Percentiles rank a stretch among this genome's conserved stretches.
Evolutionary conservation across 257 asterid genomes (phyloP).

Genomic region (Nemophila menziesii): DNA sequence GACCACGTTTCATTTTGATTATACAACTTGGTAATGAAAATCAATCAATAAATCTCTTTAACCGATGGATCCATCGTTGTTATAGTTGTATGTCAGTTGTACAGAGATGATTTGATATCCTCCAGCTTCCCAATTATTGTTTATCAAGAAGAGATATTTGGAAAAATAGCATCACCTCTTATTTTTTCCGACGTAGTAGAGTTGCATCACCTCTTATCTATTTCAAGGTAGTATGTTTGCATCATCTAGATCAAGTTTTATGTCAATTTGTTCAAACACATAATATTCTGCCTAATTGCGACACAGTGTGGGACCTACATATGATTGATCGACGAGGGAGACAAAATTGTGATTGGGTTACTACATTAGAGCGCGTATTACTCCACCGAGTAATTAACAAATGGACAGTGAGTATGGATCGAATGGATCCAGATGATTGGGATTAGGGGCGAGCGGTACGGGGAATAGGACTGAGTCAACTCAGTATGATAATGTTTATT

Average conservation of each 20-base stretch:
- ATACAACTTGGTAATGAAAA: too few relatives aligned
- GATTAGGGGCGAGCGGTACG: slow-evolving; percentile 73
- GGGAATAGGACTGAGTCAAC: slow-evolving; percentile 76
- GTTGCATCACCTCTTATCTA: slow-evolving; percentile 74
- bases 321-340: slow-evolving; percentile 71
- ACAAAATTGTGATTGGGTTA: slow-evolving; percentile 77
- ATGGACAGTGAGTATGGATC: too few relatives aligned
- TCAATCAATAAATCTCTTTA: not conserved
- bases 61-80: not conserved
- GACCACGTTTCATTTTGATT: slow-evolving; percentile 11
- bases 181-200: too few relatives aligned
- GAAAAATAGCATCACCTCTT: slow-evolving; percentile 61
- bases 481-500: slow-evolving; percentile 87
- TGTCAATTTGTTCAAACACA: slow-evolving; percentile 69
- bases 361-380: slow-evolving; percentile 90
- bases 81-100: slow-evolving; percentile 63
- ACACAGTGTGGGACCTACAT: slow-evolving; percentile 59
- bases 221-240: slow-evolving; percentile 65
- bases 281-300: slow-evolving; percentile 44
- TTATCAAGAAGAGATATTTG: slow-evolving; percentile 49
- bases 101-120: slow-evolving; percentile 36
- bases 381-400: slow-evolving; percentile 80
- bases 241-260: slow-evolving; percentile 64
- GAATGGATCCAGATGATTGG: slow-evolving; percentile 56
- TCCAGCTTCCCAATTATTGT: slow-evolving; percentile 61